These are phyloP conservation scores for Mallotus nudiflorus DNA, from an alignment of 345 rosid species.

Conservation along the genomic window DNA sequence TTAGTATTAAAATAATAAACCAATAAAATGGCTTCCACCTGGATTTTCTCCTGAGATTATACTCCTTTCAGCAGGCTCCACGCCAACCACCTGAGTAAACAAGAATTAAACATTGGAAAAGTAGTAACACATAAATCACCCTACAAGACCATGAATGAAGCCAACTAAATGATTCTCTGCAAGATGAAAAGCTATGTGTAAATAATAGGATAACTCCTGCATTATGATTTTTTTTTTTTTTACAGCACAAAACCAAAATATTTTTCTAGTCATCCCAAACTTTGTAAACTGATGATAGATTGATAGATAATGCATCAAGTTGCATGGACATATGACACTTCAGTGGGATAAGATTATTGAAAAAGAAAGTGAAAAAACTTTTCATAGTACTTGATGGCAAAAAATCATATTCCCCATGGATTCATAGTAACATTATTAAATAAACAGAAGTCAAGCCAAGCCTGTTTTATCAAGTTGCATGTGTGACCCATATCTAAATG, in stretches of 20 bases:
- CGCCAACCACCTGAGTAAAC: slow-evolving; percentile 70
- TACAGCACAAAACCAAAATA: background rate
- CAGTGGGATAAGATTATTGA: background rate
- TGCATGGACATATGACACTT: background rate
- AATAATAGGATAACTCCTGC: background rate
- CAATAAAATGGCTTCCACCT: slow-evolving; percentile 40
- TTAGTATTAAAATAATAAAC: slow-evolving; percentile 14
- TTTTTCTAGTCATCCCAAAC: background rate
- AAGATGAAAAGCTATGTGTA: background rate
- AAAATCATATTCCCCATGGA: background rate
- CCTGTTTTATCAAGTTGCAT: background rate
- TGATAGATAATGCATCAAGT: background rate
- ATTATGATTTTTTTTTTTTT: background rate
- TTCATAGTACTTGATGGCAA: background rate
- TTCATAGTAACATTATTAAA: background rate
- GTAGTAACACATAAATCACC: background rate
- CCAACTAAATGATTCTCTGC: background rate
- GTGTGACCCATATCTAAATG: background rate
- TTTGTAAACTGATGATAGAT: background rate
- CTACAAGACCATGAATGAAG: background rate
- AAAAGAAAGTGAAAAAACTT: background rate
- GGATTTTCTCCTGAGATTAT: slow-evolving; percentile 79
- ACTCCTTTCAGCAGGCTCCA: slow-evolving; percentile 96
- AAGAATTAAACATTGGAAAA: slow-evolving; percentile 13
- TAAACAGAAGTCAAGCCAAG: background rate